Percentiles rank a stretch among this genome's conserved stretches.
These are phyloP conservation scores for Lignosus rhinocerotis DNA, from an alignment of 1,284 basidiomycete genomes.

Conservation along the genomic window DNA sequence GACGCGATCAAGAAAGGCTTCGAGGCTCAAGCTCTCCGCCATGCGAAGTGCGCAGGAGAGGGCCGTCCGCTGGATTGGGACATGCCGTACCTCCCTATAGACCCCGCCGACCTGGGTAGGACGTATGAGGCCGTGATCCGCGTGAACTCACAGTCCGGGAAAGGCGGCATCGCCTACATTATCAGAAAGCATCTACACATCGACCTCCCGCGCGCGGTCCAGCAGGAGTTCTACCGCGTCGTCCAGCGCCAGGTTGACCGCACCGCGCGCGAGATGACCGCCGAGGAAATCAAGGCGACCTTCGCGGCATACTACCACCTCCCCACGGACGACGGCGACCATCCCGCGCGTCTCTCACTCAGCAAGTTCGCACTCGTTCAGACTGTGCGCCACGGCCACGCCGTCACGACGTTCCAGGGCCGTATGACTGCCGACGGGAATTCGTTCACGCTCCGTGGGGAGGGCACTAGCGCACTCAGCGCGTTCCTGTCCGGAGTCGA, in stretches of 20 bases:
- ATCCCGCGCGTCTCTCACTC: constrained; percentile 56
- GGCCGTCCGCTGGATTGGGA: constrained; percentile 83
- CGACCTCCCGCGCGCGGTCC: constrained; percentile 95
- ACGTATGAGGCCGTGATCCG: constrained; percentile 99
- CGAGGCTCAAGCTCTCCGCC: constrained; percentile 72
- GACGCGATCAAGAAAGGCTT: constrained; percentile 99
- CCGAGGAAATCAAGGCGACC: constrained; percentile 76
- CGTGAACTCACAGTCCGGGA: constrained; percentile 97
- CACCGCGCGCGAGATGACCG: constrained; percentile 93
- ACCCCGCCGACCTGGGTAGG: constrained; percentile 94
- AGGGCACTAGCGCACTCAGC: constrained; percentile 94
- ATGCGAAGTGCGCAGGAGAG: constrained; percentile 53
- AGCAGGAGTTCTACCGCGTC: constrained; percentile 93
- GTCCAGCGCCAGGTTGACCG: constrained; percentile 89
- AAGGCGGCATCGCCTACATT: constrained; percentile 95
- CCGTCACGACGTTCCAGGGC: constrained; percentile 71
- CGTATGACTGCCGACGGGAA: constrained; percentile 83
- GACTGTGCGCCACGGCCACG: neutral
- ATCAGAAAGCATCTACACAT: constrained; percentile 91
- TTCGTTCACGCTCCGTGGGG: constrained; percentile 80
- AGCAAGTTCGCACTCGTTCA: constrained; percentile 2
- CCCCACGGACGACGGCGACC: constrained; percentile 58
- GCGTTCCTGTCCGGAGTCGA: constrained; percentile 88
- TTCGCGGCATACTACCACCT: constrained; percentile 47
- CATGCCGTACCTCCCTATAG: constrained; percentile 96